Conservation (phyloP, 2,329 filamentous ascomycete species). For the Pseudocercospora cruenta region DNA sequence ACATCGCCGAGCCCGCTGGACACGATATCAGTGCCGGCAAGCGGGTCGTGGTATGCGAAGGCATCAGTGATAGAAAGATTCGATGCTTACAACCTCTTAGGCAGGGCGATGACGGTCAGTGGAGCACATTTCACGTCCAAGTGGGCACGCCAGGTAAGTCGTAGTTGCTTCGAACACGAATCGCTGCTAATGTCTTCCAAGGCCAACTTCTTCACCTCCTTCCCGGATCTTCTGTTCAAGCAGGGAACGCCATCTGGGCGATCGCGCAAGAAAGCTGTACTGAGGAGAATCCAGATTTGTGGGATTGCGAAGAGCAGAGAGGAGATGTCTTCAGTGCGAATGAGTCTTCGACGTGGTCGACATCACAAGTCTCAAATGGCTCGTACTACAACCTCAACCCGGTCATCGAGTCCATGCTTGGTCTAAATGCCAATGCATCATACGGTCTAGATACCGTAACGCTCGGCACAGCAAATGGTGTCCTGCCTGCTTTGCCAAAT, state of each 20-base stretch:
- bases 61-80: neutral
- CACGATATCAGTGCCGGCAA: slow-evolving; percentile 9
- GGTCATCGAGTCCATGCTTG: slow-evolving; percentile 29
- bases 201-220: slow-evolving; percentile 28
- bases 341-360: slow-evolving; percentile 42
- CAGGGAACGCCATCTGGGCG: slow-evolving; percentile 30
- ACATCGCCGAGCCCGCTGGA: slow-evolving; percentile 4
- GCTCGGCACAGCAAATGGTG: slow-evolving; percentile 27
- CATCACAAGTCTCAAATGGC: slow-evolving; percentile 32
- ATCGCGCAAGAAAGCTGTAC: slow-evolving; percentile 33
- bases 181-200: neutral
- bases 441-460: slow-evolving; percentile 44
- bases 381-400: slow-evolving; percentile 35
- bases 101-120: slow-evolving; percentile 16
- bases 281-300: slow-evolving; percentile 25
- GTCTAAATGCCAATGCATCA: slow-evolving; percentile 35
- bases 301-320: slow-evolving; percentile 28
- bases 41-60: slow-evolving; percentile 4
- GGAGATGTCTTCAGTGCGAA: slow-evolving; percentile 41
- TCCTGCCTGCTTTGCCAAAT: slow-evolving; percentile 32
- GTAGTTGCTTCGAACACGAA: neutral
- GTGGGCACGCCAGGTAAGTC: slow-evolving; percentile 7
- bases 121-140: slow-evolving; percentile 16
- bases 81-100: slow-evolving; percentile 4
- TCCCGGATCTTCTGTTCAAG: slow-evolving; percentile 31